Evolutionary conservation across 345 rosid species (phyloP), one percentile per base, ranked within the genome.

Genomic region (Corchorus olitorius): DNA sequence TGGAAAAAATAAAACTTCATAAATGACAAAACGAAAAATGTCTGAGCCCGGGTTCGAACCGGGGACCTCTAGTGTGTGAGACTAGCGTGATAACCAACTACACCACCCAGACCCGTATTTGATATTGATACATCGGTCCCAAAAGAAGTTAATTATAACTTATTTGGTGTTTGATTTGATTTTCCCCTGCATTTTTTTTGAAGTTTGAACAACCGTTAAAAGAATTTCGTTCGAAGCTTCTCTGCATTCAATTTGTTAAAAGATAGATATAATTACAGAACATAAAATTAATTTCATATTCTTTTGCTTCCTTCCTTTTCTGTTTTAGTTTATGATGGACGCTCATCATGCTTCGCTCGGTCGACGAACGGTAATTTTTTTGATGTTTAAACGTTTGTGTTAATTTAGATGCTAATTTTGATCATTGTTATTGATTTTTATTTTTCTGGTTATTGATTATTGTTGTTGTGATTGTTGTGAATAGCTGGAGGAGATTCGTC

Each of bases 401-500:
- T 53, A 60, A 8, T 64, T 50, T 70, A 6, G 75, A 64, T 74
- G 63, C 45, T 19, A 11, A 46, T 11, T 66, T 52, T 43, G 16
- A 4, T 10, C 19, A 55, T 46, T 27, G 49, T 46, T 63, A 52
- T 8, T 52, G 35, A 45, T n/a, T 41, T 76, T 5, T 35, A 55
- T 33, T 20, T 61, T 34, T 37, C 7, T 41, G 46, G 33, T 33
- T 55, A 11, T 59, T 49, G 56, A 20, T 62, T 17, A 33, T 70
- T 73, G 74, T 0, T 63, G 50, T 62, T 50, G 22, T 73, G 53
- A 19, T 82, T 76, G 58, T 35, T 64, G 76, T 45, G 59, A 62
- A 65, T 81, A 96, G 99, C 66, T 96, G 87, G 92, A 96, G 78
- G 99, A 96, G 81, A 96, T 96, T 82, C 97, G 97, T 65, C 97